Evolutionary conservation across 768 basidiomycete genomes (phyloP), one percentile per base, ranked within the genome.

Genomic region (Gyrodon lividus): DNA sequence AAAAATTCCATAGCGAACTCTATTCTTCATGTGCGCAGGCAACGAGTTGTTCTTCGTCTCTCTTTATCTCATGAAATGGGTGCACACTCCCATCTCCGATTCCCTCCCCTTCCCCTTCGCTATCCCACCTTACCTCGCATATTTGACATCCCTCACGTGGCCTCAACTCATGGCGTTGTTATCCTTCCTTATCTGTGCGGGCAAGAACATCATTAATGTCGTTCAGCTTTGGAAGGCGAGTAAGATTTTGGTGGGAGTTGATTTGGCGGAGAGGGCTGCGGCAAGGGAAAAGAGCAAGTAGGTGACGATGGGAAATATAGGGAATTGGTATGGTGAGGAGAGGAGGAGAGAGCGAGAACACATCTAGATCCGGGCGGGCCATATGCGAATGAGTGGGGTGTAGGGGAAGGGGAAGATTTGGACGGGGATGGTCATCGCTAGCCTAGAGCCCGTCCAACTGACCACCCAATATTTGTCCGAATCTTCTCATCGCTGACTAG

Each of bases 181-280:
- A 24, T 84, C 81, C 33, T 76, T 76, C 58, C 87, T 84, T 0
- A 72, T 97, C 42, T 96, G 85, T 66, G 58, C 82, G 14, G 64
- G 76, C 56, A 99, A 98, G 76, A 97, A 98, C 67, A 62, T 94
- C 50, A 92, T 99, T 76, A 97, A 98, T 68, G 69, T 89, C 30
- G 94, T 99, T 6, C 97, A 99, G 70, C 82, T 98, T 51, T 98
- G 95, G 95, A 99, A 99, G 69, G 96, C 97, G 23, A 88, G 89
- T 31, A 93, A 93, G 72, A 92, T 93, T 49, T 78, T 97, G 14
- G 94, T 97, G 13, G 93, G 94, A 0, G 89, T 97, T 10, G 94
- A 97, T 64, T 73, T 97, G 42, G 90, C 89, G 39, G 92, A 95
- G 70, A 75, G 94, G 58, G 84, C 84, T 34, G 78, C 79, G 50